Conservation (phyloP, 371 early-diverging fungal species). For the Apophysomyces sp. region DNA sequence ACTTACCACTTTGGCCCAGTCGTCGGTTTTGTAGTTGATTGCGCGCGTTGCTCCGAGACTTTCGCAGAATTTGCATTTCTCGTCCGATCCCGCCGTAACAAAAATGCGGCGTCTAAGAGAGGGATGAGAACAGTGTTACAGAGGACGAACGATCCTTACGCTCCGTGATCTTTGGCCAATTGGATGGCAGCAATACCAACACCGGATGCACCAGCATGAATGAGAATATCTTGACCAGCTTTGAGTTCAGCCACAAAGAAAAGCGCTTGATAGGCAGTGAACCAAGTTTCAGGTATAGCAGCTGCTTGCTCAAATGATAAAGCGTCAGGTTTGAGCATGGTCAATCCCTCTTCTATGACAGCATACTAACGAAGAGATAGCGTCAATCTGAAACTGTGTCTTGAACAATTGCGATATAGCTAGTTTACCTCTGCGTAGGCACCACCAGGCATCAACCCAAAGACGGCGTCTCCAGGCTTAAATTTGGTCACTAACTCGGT, state of each 20-base stretch:
- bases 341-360: conserved; percentile 56
- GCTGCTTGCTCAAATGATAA: conserved; percentile 67
- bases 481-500: conserved; percentile 52
- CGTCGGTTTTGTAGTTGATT: conserved; percentile 72
- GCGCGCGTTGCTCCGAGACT: conserved; percentile 69
- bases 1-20: conserved; percentile 57
- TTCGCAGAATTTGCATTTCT: conserved; percentile 67
- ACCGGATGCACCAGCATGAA: conserved; percentile 81
- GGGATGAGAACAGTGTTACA: not conserved
- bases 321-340: conserved; percentile 58
- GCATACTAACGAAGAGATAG: conserved; percentile 47
- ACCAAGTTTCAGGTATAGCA: conserved; percentile 76
- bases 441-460: conserved; percentile 73
- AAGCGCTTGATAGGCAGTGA: conserved; percentile 81
- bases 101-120: conserved; percentile 43
- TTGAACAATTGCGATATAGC: not conserved
- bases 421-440: conserved; percentile 65
- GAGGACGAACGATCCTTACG: conserved; percentile 43
- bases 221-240: conserved; percentile 65
- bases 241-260: conserved; percentile 58
- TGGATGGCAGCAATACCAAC: conserved; percentile 83
- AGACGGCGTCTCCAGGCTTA: conserved; percentile 65
- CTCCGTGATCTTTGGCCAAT: conserved; percentile 64
- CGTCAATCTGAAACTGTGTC: not conserved
- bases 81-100: conserved; percentile 67